Percentiles rank a stretch among this genome's conserved stretches.
Conservation (phyloP, 148 eudicot genomes). For the Hydrangea macrophylla region DNA sequence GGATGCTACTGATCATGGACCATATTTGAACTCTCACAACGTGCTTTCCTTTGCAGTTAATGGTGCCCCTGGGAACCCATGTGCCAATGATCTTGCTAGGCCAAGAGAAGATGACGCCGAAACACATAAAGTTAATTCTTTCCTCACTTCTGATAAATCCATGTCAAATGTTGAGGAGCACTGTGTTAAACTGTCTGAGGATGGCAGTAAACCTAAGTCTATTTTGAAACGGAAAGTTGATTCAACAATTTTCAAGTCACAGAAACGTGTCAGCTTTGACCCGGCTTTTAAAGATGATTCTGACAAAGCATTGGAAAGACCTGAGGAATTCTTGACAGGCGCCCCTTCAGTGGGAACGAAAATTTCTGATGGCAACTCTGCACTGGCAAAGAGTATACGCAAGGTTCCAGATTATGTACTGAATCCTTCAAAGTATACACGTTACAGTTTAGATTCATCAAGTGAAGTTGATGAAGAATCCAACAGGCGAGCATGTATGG, state of each 20-base stretch:
- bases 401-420: constrained; percentile 41
- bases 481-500: constrained; percentile 22
- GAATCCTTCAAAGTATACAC: constrained; percentile 47
- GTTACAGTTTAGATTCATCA: constrained; percentile 40
- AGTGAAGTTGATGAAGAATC: constrained; percentile 26
- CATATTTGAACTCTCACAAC: constrained; percentile 29
- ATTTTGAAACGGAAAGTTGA: constrained; percentile 45
- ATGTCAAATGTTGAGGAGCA: constrained; percentile 14
- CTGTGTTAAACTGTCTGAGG: constrained; percentile 10
- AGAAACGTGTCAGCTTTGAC: constrained; percentile 54
- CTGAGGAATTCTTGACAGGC: background rate
- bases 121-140: constrained; percentile 8
- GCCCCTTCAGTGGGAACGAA: background rate
- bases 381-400: constrained; percentile 13
- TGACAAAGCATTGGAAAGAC: constrained; percentile 10
- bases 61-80: constrained; percentile 28
- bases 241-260: constrained; percentile 26
- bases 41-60: constrained; percentile 16
- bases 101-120: constrained; percentile 44
- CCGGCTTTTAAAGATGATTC: constrained; percentile 26
- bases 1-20: constrained; percentile 25
- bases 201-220: constrained; percentile 27
- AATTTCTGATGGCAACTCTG: constrained; percentile 12
- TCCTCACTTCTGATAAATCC: constrained; percentile 4
- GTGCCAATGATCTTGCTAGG: constrained; percentile 36